Conservation (phyloP, 345 rosid genomes). For the Euclidium syriacum region DNA sequence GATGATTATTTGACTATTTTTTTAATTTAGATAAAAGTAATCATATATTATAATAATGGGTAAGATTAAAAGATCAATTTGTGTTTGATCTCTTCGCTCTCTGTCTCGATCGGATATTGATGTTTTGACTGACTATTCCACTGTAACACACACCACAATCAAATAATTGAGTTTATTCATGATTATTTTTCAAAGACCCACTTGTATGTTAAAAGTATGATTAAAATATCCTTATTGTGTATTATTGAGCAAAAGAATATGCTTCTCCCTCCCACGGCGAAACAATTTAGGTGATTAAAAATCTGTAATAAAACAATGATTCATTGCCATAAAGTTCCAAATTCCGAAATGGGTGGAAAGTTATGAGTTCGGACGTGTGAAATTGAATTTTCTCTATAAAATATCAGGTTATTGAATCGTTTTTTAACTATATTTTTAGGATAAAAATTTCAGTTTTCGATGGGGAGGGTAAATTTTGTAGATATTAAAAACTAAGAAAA, state of each 20-base stretch:
- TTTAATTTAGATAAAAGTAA: not conserved
- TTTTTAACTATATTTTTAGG: not conserved
- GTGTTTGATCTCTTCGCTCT: not conserved
- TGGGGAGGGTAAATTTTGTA: not conserved
- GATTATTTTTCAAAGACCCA: constrained; percentile 9
- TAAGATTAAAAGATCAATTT: not conserved
- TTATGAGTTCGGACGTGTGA: not conserved
- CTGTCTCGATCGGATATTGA: not conserved
- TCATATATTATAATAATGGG: no score
- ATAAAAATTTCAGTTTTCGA: not conserved
- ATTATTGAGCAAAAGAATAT: constrained; percentile 16
- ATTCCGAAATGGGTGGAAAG: constrained; percentile 11
- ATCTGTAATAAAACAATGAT: not conserved
- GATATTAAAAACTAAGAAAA: no score
- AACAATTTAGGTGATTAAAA: not conserved
- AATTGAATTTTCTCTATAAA: not conserved
- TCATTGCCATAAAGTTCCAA: not conserved
- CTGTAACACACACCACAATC: not conserved
- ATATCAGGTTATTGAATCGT: not conserved
- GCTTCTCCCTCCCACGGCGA: not conserved
- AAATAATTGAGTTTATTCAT: constrained; percentile 23
- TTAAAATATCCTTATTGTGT: not conserved
- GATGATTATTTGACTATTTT: not conserved
- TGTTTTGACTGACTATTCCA: constrained; percentile 10
- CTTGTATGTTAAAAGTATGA: constrained; percentile 6